A percentile compares a stretch with the other conserved stretches of the same genome.
Evolutionary conservation across 352 stramenopile genomes (phyloP).

Genomic region (Elongisporangium anandrum): DNA sequence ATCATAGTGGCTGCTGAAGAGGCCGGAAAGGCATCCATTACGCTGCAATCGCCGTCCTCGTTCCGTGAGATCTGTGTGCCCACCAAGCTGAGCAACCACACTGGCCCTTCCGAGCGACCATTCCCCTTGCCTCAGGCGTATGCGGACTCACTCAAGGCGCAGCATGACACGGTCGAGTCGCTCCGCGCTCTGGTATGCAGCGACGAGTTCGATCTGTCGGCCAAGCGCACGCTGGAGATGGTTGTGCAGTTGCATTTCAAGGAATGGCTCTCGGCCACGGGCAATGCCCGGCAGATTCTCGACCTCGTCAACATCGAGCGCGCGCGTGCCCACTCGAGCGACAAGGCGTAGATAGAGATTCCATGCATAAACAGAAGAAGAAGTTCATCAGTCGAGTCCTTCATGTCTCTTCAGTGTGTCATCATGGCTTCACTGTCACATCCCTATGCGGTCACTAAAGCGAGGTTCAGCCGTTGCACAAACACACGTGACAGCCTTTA

Average conservation of each 20-base stretch:
- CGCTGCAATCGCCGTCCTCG: slow-evolving; percentile 46
- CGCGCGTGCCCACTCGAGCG: slow-evolving; percentile 9
- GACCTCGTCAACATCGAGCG: slow-evolving; percentile 85
- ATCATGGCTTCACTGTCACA: not conserved
- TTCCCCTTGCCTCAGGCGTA: slow-evolving; percentile 82
- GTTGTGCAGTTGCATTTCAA: slow-evolving; percentile 83
- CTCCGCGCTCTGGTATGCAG: slow-evolving; percentile 67
- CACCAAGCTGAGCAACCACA: slow-evolving; percentile 39
- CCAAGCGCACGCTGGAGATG: slow-evolving; percentile 78
- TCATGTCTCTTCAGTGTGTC: too few relatives aligned
- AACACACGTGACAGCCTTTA: not conserved
- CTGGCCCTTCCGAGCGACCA: slow-evolving; percentile 44
- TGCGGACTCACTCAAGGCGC: slow-evolving; percentile 43
- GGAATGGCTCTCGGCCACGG: slow-evolving; percentile 85
- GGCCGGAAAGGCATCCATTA: slow-evolving; percentile 49
- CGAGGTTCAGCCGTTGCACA: not conserved
- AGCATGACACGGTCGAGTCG: slow-evolving; percentile 73
- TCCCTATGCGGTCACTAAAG: not conserved
- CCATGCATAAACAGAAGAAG: not conserved
- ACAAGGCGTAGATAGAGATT: not conserved
- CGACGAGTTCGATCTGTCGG: slow-evolving; percentile 77
- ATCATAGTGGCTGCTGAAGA: slow-evolving; percentile 27
- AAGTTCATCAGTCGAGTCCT: not conserved
- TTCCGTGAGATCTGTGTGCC: slow-evolving; percentile 72
- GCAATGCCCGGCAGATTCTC: slow-evolving; percentile 85